These are phyloP conservation scores for Hylodesmum podocarpum DNA, from an alignment of 306 rosid genomes.

Conservation along the genomic window DNA sequence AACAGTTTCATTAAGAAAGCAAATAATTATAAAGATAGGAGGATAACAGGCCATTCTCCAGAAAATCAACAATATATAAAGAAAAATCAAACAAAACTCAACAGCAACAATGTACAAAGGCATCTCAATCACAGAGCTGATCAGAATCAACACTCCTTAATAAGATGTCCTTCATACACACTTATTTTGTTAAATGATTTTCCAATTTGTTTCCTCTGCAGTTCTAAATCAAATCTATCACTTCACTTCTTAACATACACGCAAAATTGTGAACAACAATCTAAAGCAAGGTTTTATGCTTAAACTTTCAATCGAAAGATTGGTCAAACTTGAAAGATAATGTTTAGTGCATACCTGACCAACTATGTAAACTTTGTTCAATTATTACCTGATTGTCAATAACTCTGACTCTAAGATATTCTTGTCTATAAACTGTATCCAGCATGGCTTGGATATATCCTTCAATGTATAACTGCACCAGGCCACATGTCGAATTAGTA, in stretches of 20 bases:
- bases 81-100: conserved; percentile 8
- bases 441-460: conserved; percentile 98
- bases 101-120: conserved; percentile 10
- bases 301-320: background rate
- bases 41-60: background rate
- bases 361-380: conserved; percentile 22
- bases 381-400: conserved; percentile 72
- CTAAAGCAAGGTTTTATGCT: conserved; percentile 11
- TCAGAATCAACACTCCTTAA: conserved; percentile 12
- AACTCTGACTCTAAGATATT: conserved; percentile 88
- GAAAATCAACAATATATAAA: background rate
- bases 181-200: conserved; percentile 21
- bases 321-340: conserved; percentile 18
- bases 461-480: conserved; percentile 88
- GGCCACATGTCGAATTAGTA: conserved; percentile 36
- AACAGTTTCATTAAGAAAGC: background rate
- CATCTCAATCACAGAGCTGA: conserved; percentile 2
- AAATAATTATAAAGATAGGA: background rate
- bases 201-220: conserved; percentile 9
- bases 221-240: conserved; percentile 4
- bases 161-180: background rate
- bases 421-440: conserved; percentile 88
- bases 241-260: background rate
- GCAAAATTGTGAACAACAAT: background rate
- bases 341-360: background rate